phyloP scores from a whole-genome alignment of 2,329 filamentous ascomycete species.

The Aspergillus sp. region DNA sequence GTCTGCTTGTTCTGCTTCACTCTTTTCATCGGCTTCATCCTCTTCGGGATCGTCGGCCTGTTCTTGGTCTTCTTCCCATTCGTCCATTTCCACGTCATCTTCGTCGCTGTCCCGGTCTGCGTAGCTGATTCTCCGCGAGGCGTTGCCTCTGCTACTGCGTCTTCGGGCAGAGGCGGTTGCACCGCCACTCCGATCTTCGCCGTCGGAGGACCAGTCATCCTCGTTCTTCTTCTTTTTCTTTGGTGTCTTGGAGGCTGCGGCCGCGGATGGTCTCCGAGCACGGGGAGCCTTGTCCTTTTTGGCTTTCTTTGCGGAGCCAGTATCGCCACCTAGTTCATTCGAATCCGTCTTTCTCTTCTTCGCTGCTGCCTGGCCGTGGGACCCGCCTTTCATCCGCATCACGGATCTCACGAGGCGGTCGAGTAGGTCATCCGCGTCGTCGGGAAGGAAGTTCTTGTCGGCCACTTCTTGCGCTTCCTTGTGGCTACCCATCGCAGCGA shows the following conservation, averaged over 20 bases:
- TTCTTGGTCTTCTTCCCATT: conserved; percentile 32
- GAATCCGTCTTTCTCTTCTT: conserved; percentile 46
- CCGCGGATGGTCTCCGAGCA: conserved; percentile 36
- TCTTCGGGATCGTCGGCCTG: conserved; percentile 30
- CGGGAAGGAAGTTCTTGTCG: conserved; percentile 78
- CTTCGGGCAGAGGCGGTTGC: conserved; percentile 34
- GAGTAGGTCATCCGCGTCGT: conserved; percentile 71
- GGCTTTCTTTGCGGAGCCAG: conserved; percentile 28
- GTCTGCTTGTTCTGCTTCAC: conserved; percentile 13
- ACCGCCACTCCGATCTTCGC: conserved; percentile 37
- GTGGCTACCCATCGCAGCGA: conserved; percentile 71
- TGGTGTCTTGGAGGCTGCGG: conserved; percentile 29
- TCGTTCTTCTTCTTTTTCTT: conserved; percentile 40
- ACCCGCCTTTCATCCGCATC: conserved; percentile 59
- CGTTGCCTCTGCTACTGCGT: conserved; percentile 39
- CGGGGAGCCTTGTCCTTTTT: conserved; percentile 33
- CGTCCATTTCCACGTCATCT: conserved; percentile 44
- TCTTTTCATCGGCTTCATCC: conserved; percentile 17
- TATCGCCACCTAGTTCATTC: conserved; percentile 25
- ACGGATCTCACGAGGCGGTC: conserved; percentile 71
- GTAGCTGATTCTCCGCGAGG: conserved; percentile 41
- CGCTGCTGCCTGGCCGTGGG: conserved; percentile 22
- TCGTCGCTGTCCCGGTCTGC: conserved; percentile 46
- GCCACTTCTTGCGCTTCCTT: conserved; percentile 80
- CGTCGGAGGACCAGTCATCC: conserved; percentile 43